Percentiles rank a stretch among this genome's conserved stretches.
Conservation (phyloP, 2,329 filamentous ascomycete genomes). For the Xylariaceae sp. region DNA sequence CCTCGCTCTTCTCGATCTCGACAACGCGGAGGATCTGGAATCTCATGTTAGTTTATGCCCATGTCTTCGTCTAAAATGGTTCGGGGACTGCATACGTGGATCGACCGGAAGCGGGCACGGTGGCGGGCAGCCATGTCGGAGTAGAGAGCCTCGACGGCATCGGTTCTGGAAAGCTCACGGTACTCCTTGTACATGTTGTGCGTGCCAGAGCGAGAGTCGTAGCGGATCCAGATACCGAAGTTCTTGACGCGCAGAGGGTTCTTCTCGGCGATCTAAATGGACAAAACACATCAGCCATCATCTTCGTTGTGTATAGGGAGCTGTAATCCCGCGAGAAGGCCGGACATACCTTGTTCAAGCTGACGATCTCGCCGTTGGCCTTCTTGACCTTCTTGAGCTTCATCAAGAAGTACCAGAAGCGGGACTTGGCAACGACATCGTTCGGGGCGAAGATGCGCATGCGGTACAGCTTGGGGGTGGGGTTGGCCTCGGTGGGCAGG, state of each 20-base stretch:
- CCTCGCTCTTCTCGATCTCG: constrained; percentile 90
- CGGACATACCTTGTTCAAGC: constrained; percentile 80
- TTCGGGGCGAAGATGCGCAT: constrained; percentile 99
- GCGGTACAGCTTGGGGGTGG: constrained; percentile 97
- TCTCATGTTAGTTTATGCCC: constrained; percentile 25
- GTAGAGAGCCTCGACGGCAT: constrained; percentile 95
- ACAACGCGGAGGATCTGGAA: constrained; percentile 92
- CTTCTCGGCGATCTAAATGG: constrained; percentile 89
- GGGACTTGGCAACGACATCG: constrained; percentile 96
- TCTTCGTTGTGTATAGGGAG: not conserved
- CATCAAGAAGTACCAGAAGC: constrained; percentile 99
- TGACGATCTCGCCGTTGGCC: constrained; percentile 98
- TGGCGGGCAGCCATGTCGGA: constrained; percentile 99
- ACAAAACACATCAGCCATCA: constrained; percentile 13
- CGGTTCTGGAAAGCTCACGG: constrained; percentile 94
- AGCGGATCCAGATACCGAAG: constrained; percentile 99
- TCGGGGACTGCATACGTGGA: constrained; percentile 67
- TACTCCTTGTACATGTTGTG: constrained; percentile 99
- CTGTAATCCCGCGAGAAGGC: not conserved
- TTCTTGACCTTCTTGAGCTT: constrained; percentile 99
- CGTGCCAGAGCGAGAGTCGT: constrained; percentile 98
- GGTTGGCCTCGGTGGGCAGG: constrained; percentile 95
- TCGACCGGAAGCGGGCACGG: constrained; percentile 94
- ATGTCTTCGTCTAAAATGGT: too few species aligned
- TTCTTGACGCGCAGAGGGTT: constrained; percentile 99